Base-by-base conservation (phyloP, 2,329 filamentous ascomycete genomes). In the Phoma sp. region DNA sequence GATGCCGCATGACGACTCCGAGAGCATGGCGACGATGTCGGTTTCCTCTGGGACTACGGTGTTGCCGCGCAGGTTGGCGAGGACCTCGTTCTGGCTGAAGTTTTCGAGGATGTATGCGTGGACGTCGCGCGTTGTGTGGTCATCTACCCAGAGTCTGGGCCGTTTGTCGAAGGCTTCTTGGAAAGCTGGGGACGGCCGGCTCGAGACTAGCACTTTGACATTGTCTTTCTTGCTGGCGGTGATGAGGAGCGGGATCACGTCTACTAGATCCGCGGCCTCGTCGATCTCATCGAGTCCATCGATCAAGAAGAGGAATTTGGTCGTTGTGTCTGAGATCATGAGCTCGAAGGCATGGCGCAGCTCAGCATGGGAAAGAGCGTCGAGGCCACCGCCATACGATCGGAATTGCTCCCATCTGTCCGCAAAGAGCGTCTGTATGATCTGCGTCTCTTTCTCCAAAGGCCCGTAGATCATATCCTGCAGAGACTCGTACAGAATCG, bases 391-490 rank as follows among this genome's bases (percentile, higher is more conserved):
- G 24, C 66, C 67, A 41, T 69, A 71, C 10, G 64, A 64, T 13
- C 40, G 55, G 43, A 67, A 71, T 33, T 69, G 64, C 5, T 65
- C 60, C 67, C 67, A 71, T n/a, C 68, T 61, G 33, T 69, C 65
- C 0, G 62, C 23, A 35, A 70, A 71, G 3, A 70, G 53, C n/a
- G 24, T 54, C 35, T 68, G 66, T 1, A 71, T 18, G 22, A 70
- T 65, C 4, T 30, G 39, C 25, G 60, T 55, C 35, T 69, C 62
- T 49, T 69, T 59, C 47, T 70, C 60, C 10, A 70, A 40, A 1
- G 68, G 67, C 0, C 68, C 68, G 49, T 67, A 68, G 8, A 71
- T 67, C 66, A 71, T 68, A 33, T 71, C 68, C 32, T 69, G 68
- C 25, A 71, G 54, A 3, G 64, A 58, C 40, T 72, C 68, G 48